These are phyloP conservation scores for Helicostylum pulchrum DNA, from an alignment of 192 early-diverging fungal genomes.

Conservation along the genomic window DNA sequence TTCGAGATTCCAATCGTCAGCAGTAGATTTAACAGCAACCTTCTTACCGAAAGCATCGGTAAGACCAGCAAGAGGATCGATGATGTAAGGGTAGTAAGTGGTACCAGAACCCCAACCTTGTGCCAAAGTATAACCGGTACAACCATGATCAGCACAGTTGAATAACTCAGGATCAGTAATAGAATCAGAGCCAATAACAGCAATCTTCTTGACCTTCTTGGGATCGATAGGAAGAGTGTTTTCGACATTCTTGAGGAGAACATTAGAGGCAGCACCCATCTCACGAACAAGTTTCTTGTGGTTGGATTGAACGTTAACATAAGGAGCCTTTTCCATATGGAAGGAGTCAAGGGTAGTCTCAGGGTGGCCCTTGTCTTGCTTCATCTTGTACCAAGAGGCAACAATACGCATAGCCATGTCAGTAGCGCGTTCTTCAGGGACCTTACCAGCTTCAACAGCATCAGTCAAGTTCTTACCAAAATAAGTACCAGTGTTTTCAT, in stretches of 20 bases:
- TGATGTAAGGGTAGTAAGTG: slow-evolving; percentile 23
- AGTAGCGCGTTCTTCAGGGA: slow-evolving; percentile 3
- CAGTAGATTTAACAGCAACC: slow-evolving; percentile 9
- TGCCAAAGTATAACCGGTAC: slow-evolving; percentile 11
- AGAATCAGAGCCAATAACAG: slow-evolving; percentile 31
- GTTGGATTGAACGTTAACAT: slow-evolving; percentile 13
- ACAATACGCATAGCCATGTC: slow-evolving; percentile 22
- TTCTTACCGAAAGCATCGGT: slow-evolving; percentile 14
- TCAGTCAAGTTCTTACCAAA: slow-evolving; percentile 17
- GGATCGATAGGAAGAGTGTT: slow-evolving; percentile 12
- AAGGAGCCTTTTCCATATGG: slow-evolving; percentile 1
- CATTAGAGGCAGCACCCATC: slow-evolving; percentile 18
- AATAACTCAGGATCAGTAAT: slow-evolving; percentile 13
- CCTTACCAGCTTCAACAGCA: slow-evolving; percentile 7
- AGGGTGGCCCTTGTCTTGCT: slow-evolving; percentile 9
- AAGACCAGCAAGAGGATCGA: slow-evolving; percentile 28
- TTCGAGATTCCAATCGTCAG: slow-evolving; percentile 14
- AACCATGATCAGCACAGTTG: slow-evolving; percentile 25
- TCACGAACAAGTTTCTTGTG: slow-evolving; percentile 12
- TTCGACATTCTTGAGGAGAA: slow-evolving; percentile 14
- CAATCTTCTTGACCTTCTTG: slow-evolving; percentile 3
- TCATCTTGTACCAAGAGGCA: slow-evolving; percentile 11
- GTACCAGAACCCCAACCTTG: slow-evolving; percentile 31
- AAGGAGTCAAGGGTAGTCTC: neutral
- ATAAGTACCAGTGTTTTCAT: neutral